These are phyloP conservation scores for Euphorbia peplus DNA, from an alignment of 345 rosid genomes.

Conservation along the genomic window DNA sequence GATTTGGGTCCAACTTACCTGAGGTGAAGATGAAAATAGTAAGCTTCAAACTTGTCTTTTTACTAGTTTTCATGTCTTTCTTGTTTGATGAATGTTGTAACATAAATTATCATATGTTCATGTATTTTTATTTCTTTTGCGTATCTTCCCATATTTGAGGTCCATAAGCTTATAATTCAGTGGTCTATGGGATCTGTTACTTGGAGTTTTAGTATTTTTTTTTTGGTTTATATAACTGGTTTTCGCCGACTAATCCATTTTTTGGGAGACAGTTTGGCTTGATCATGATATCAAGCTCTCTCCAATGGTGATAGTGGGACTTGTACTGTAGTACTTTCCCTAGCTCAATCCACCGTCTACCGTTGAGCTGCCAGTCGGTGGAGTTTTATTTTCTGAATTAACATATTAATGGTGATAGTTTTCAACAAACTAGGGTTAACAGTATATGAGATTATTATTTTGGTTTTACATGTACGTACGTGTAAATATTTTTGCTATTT, in stretches of 20 bases:
- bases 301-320: no score
- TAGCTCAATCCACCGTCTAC: no score
- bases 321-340: no score
- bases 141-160: neutral
- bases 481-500: neutral
- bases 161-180: no score
- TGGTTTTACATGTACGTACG: neutral
- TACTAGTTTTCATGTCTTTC: neutral
- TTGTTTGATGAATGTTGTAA: neutral
- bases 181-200: constrained; percentile 4
- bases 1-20: neutral
- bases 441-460: no score
- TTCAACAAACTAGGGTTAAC: constrained; percentile 36
- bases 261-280: no score
- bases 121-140: neutral
- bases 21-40: neutral
- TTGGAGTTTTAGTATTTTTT: no score
- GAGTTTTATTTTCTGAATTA: neutral
- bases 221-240: no score
- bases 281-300: no score
- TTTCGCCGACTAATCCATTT: no score
- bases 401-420: neutral
- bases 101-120: neutral
- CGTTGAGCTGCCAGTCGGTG: no score
- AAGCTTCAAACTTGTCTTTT: neutral